These are phyloP conservation scores for Blechomonas ayalai DNA, from an alignment of 208 protist genomes.

Conservation along the genomic window DNA sequence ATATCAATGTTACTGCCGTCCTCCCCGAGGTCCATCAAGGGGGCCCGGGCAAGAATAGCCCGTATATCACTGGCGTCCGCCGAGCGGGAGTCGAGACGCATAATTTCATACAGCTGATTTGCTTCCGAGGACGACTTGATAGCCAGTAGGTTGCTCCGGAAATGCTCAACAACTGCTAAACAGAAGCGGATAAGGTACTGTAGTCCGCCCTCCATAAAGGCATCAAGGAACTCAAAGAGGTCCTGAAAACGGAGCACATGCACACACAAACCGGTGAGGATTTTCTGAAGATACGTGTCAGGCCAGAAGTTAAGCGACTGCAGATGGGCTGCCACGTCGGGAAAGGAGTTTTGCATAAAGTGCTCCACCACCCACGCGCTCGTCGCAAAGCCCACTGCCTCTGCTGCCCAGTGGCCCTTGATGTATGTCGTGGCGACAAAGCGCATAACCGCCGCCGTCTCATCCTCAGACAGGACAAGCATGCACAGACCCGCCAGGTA, in stretches of 20 bases:
- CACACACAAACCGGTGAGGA: slow-evolving; percentile 85
- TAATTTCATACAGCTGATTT: slow-evolving; percentile 80
- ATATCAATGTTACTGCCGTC: slow-evolving; percentile 42
- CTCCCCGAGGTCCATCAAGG: slow-evolving; percentile 56
- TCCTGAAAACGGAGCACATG: slow-evolving; percentile 79
- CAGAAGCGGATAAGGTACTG: slow-evolving; percentile 81
- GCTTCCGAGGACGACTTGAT: slow-evolving; percentile 42
- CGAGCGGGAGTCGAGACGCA: slow-evolving; percentile 68
- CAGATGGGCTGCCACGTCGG: slow-evolving; percentile 74
- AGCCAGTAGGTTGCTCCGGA: slow-evolving; percentile 51
- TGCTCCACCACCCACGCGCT: slow-evolving; percentile 84
- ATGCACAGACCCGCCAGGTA: slow-evolving; percentile 86
- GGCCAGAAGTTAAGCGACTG: slow-evolving; percentile 80
- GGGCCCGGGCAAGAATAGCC: slow-evolving; percentile 56
- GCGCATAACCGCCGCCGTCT: slow-evolving; percentile 70
- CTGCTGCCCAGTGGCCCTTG: slow-evolving; percentile 79
- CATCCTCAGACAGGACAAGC: slow-evolving; percentile 71
- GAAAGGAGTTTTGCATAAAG: slow-evolving; percentile 67
- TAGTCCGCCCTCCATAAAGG: slow-evolving; percentile 71
- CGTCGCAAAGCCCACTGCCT: slow-evolving; percentile 84
- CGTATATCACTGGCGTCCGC: slow-evolving; percentile 42
- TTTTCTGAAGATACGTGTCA: slow-evolving; percentile 90
- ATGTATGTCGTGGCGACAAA: slow-evolving; percentile 77
- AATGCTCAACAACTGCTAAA: slow-evolving; percentile 81
- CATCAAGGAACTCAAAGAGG: slow-evolving; percentile 82